Conservation (phyloP, 2,329 filamentous ascomycete species). For the Magnaporthales sp. region DNA sequence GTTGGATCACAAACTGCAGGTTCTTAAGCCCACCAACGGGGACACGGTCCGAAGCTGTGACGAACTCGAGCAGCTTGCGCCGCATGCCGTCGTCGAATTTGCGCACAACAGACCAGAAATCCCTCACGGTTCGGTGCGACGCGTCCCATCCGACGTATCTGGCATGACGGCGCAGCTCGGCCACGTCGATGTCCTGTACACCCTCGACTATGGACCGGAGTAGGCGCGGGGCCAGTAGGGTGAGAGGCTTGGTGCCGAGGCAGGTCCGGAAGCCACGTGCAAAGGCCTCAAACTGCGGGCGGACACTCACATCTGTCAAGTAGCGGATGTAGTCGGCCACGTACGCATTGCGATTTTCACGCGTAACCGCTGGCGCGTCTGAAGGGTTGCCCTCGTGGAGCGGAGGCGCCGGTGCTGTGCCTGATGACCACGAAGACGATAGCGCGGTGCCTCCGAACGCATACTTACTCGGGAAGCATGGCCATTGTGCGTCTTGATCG, state of each 20-base stretch:
- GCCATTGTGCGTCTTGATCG: constrained; percentile 8
- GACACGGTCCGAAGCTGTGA: constrained; percentile 85
- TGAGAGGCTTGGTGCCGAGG: constrained; percentile 60
- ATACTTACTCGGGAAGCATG: constrained; percentile 10
- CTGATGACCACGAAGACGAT: not conserved
- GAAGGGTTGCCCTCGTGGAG: constrained; percentile 29
- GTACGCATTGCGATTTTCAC: constrained; percentile 68
- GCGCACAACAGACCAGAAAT: constrained; percentile 80
- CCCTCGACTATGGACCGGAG: constrained; percentile 80
- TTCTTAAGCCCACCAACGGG: constrained; percentile 79
- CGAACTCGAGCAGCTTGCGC: constrained; percentile 77
- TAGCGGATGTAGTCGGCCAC: constrained; percentile 79
- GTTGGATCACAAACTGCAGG: constrained; percentile 76
- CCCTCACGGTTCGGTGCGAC: constrained; percentile 57
- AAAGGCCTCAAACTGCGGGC: constrained; percentile 73
- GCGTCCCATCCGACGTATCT: constrained; percentile 77
- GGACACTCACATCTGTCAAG: constrained; percentile 69
- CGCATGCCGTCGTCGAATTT: constrained; percentile 60
- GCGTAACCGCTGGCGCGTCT: constrained; percentile 68
- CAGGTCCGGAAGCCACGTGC: constrained; percentile 71
- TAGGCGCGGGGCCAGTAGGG: constrained; percentile 59
- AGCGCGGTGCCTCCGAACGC: not conserved
- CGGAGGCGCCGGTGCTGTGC: not conserved
- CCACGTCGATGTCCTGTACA: constrained; percentile 68
- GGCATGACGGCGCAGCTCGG: constrained; percentile 59